A percentile compares a stretch with the other conserved stretches of the same genome.
Conservation (phyloP, 2,329 filamentous ascomycete genomes). For the Dendryphion nanum region DNA sequence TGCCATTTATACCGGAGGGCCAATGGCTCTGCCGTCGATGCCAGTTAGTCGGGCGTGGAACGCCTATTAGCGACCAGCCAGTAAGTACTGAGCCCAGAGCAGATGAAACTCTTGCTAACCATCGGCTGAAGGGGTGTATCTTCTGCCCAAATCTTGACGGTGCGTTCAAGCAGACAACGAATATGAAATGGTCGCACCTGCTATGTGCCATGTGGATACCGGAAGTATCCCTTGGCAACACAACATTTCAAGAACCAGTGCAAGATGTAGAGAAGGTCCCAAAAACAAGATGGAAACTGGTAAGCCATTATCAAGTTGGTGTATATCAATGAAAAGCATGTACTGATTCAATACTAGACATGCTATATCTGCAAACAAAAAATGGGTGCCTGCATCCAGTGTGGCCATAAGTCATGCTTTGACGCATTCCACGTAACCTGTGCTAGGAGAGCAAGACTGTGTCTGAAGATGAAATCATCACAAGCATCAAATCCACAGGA, state of each 20-base stretch:
- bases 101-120: constrained; percentile 25
- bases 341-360: constrained; percentile 43
- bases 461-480: constrained; percentile 93
- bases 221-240: constrained; percentile 91
- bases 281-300: constrained; percentile 85
- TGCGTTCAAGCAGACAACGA: constrained; percentile 96
- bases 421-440: constrained; percentile 97
- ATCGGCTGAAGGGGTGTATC: constrained; percentile 64
- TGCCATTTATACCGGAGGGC: constrained; percentile 96
- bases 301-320: constrained; percentile 20
- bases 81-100: no score
- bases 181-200: constrained; percentile 93
- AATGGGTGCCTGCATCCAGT: constrained; percentile 98
- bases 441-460: constrained; percentile 81
- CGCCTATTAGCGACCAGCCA: constrained; percentile 62
- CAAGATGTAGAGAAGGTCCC: constrained; percentile 98
- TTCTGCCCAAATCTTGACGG: constrained; percentile 98
- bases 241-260: constrained; percentile 96
- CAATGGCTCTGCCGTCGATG: constrained; percentile 98
- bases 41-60: constrained; percentile 87
- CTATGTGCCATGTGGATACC: constrained; percentile 99
- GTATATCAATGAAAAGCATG: background rate
- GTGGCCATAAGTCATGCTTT: constrained; percentile 95
- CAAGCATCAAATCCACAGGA: constrained; percentile 77
- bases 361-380: constrained; percentile 97